Conservation (phyloP, 805 yeast species). For the Wickerhamomyces ciferrii region DNA sequence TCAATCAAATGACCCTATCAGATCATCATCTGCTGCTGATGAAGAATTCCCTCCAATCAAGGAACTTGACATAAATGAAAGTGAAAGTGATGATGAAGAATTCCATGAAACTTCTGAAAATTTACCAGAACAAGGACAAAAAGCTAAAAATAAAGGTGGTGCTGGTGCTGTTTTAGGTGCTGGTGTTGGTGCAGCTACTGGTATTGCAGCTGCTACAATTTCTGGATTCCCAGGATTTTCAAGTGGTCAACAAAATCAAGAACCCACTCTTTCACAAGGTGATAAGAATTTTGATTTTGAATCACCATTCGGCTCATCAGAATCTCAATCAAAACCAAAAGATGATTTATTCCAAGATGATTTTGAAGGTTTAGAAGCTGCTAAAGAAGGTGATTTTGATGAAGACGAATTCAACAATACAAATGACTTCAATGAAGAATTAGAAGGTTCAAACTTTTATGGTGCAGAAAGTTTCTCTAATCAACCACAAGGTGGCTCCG, state of each 20-base stretch:
- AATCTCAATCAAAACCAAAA: slow-evolving; percentile 7
- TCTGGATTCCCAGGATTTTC: slow-evolving; percentile 27
- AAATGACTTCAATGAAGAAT: slow-evolving; percentile 12
- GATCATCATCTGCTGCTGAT: slow-evolving; percentile 11
- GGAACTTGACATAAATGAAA: slow-evolving; percentile 49
- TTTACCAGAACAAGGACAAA: slow-evolving; percentile 12
- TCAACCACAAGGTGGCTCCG: background rate
- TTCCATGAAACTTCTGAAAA: slow-evolving; percentile 36
- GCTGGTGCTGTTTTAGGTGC: slow-evolving; percentile 16
- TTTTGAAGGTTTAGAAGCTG: slow-evolving; percentile 39
- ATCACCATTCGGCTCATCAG: background rate
- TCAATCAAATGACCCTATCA: background rate
- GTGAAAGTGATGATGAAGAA: slow-evolving; percentile 39
- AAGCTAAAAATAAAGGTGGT: slow-evolving; percentile 12
- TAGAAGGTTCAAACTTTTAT: slow-evolving; percentile 17
- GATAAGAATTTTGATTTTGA: slow-evolving; percentile 1
- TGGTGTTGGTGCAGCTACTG: slow-evolving; percentile 1
- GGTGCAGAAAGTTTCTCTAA: slow-evolving; percentile 16
- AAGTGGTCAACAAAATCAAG: slow-evolving; percentile 1
- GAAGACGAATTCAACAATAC: slow-evolving; percentile 23
- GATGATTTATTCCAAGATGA: slow-evolving; percentile 28
- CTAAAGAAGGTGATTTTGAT: slow-evolving; percentile 24
- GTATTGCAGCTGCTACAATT: slow-evolving; percentile 8
- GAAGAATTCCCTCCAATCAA: slow-evolving; percentile 61
- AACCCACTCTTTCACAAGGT: background rate